Evolutionary conservation across 2,329 filamentous ascomycete species (phyloP).

Genomic region (Neoarthrinium moseri): DNA sequence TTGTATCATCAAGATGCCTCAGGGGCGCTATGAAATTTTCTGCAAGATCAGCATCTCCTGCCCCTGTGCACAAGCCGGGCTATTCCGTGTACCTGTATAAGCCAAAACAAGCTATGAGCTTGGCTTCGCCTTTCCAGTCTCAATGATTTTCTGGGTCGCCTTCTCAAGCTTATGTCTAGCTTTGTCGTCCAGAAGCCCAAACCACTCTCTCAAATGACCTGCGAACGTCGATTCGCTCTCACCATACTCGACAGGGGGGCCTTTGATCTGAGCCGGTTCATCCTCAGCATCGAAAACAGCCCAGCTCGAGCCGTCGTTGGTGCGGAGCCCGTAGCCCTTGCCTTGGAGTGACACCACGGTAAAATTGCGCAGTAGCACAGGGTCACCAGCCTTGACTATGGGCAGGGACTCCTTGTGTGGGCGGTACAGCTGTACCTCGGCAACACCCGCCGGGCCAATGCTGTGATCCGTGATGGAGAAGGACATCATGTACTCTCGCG

Average conservation of each 20-base stretch:
- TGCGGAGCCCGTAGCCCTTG: conserved; percentile 54
- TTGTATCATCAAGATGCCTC: no score
- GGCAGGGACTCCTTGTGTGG: conserved; percentile 58
- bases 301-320: conserved; percentile 58
- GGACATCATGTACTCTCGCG: conserved; percentile 58
- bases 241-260: conserved; percentile 57
- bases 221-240: conserved; percentile 50
- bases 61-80: no score
- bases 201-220: conserved; percentile 48
- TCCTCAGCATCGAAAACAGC: conserved; percentile 54
- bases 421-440: conserved; percentile 57
- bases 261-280: conserved; percentile 52
- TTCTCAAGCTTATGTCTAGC: conserved; percentile 46
- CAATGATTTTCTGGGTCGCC: conserved; percentile 39
- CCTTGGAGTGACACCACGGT: conserved; percentile 51
- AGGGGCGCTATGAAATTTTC: no score
- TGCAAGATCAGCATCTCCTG: no score
- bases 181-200: conserved; percentile 43
- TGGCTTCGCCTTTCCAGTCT: conserved; percentile 19
- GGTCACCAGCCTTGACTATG: conserved; percentile 53
- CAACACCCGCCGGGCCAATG: conserved; percentile 46
- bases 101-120: no score
- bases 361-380: conserved; percentile 57
- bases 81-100: no score
- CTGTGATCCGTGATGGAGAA: conserved; percentile 59